Evolutionary conservation across 768 basidiomycete species (phyloP).

Genomic region (Tulasnella calospora): DNA sequence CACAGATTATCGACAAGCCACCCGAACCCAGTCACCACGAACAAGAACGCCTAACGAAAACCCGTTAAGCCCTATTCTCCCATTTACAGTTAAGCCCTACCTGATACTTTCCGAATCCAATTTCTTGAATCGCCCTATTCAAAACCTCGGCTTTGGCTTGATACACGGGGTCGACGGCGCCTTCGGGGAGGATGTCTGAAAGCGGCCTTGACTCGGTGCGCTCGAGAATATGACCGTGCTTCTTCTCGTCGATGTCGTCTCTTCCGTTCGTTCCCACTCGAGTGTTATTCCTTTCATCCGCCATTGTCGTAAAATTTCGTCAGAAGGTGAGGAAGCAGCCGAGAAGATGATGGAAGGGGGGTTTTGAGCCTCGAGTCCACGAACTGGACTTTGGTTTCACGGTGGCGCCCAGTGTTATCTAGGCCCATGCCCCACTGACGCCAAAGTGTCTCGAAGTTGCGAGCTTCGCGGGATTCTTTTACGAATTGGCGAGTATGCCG

Average conservation of each 20-base stretch:
- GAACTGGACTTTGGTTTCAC: not conserved
- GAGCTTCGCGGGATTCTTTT: not conserved
- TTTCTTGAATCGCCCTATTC: constrained; percentile 58
- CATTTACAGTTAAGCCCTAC: not conserved
- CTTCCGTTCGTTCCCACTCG: not conserved
- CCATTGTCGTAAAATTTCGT: not conserved
- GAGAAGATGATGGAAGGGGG: not conserved
- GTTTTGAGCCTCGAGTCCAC: not conserved
- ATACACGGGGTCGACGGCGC: constrained; percentile 53
- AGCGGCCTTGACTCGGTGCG: not conserved
- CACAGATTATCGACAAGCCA: constrained; percentile 73
- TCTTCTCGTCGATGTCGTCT: not conserved
- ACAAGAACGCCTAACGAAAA: constrained; percentile 37
- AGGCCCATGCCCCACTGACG: not conserved
- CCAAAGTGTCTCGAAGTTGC: not conserved
- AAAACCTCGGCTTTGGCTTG: constrained; percentile 53
- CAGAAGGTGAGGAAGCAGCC: not conserved
- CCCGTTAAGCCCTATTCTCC: not conserved
- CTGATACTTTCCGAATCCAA: constrained; percentile 70
- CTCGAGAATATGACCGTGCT: not conserved
- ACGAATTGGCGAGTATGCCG: not conserved
- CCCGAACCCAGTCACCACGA: constrained; percentile 66
- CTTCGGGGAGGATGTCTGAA: constrained; percentile 30
- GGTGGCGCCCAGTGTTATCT: not conserved
- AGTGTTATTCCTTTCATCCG: not conserved